A percentile compares a stretch with the other conserved stretches of the same genome.
phyloP scores from a whole-genome alignment of 2,329 filamentous ascomycete genomes.

The Sphaerulina populicola region DNA sequence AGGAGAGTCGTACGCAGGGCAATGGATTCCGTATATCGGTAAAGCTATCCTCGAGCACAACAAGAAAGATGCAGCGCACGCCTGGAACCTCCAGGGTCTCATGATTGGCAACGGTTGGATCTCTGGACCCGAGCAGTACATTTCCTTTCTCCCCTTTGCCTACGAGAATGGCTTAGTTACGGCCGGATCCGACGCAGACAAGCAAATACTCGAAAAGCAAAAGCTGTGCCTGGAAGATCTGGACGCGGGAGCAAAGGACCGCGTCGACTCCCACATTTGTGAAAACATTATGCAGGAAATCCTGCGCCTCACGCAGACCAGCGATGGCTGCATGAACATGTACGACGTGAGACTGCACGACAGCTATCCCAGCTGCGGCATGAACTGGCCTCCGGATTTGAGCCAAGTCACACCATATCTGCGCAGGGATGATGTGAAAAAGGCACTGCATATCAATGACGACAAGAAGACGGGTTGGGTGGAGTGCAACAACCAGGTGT shows the following conservation, averaged over 20 bases:
- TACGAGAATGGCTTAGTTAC: constrained; percentile 67
- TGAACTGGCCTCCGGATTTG: constrained; percentile 96
- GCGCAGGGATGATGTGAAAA: constrained; percentile 65
- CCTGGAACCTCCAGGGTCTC: constrained; percentile 76
- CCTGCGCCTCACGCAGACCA: constrained; percentile 53
- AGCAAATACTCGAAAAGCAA: constrained; percentile 60
- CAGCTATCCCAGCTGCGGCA: constrained; percentile 73
- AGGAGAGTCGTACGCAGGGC: constrained; percentile 93
- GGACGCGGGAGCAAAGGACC: constrained; percentile 48
- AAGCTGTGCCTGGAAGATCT: constrained; percentile 57
- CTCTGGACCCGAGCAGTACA: constrained; percentile 80
- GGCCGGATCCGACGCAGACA: constrained; percentile 57
- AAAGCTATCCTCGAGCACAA: constrained; percentile 83
- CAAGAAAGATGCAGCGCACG: constrained; percentile 42
- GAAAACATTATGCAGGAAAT: constrained; percentile 69
- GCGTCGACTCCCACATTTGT: constrained; percentile 62
- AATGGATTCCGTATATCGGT: constrained; percentile 96
- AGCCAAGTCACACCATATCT: constrained; percentile 71
- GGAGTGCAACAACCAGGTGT: constrained; percentile 78
- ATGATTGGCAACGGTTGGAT: constrained; percentile 98
- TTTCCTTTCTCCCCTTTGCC: constrained; percentile 72
- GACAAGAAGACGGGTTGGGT: constrained; percentile 83
- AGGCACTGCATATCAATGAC: constrained; percentile 71
- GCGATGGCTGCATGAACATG: constrained; percentile 75
- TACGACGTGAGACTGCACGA: constrained; percentile 89